Evolutionary conservation across 2,329 filamentous ascomycete species (phyloP), one percentile per base, ranked within the genome.

Genomic region (Ophiostoma novo-ulmi): DNA sequence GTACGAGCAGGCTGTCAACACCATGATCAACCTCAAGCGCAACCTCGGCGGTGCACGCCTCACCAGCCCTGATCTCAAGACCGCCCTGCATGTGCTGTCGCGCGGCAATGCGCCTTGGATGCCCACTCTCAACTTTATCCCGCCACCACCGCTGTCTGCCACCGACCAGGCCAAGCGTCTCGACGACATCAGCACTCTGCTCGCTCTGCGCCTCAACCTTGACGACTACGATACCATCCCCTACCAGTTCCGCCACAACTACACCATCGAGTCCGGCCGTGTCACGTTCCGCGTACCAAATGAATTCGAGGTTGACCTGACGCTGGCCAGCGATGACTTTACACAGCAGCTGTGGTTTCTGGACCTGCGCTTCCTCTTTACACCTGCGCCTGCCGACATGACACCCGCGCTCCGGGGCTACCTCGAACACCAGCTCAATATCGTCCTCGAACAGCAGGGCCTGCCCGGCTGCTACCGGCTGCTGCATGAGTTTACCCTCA

Each of bases 241-340:
- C 0, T 80, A 82, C n/a, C 85, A 91, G 70, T 92, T 98, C 78
- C 86, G 85, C 75, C 85, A 91, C 72, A 20, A 35, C 71, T 98
- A 93, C 80, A 85, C 84, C 5, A 91, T 99, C 72, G 85, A 86
- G 69, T 91, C 92, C 69, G 95, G 96, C n/a, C 88, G 94, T 67
- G 94, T 91, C 7, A 98, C 93, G 0, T 99, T 99, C 78, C 86
- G 83, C 66, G 91, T 98, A 1, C 82, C 87, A 2, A 87, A 87
- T 69, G 94, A 98, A 78, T 97, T 97, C 76, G 94, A 98, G 78
- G 87, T 98, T 26, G 95, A 98, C 77, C 85, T 99, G 69, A 94
- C 93, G 0, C 91, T 98, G 73, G 92, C 91, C 22, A 91, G 94
- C 75, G 94, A 98, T 77, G 90, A 95, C 74, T 87, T 89, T 22